These are phyloP conservation scores for Begonia fuchsioides DNA, from an alignment of 306 rosid species.

Conservation along the genomic window DNA sequence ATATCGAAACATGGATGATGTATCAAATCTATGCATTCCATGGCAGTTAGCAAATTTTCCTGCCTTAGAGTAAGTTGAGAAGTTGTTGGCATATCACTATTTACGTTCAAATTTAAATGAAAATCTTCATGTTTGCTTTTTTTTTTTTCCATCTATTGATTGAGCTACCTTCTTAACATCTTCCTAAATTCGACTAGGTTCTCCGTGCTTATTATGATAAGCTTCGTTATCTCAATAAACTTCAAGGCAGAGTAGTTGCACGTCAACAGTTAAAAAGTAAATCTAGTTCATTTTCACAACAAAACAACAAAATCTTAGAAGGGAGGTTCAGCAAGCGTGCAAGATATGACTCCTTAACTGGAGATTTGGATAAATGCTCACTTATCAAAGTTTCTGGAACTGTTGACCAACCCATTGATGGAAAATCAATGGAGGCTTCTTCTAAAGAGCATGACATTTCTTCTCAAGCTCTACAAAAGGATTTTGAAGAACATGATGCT, in stretches of 20 bases:
- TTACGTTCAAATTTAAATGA: too few species aligned
- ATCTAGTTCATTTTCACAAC: constrained; percentile 22
- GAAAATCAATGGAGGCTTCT: constrained; percentile 14
- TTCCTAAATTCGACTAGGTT: constrained; percentile 27
- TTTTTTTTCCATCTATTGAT: background rate
- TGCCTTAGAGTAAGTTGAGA: too few species aligned
- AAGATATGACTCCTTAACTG: constrained; percentile 27
- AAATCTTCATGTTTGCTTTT: too few species aligned
- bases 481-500: constrained; percentile 20
- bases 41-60: too few species aligned
- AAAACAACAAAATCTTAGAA: constrained; percentile 22
- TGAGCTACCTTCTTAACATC: background rate
- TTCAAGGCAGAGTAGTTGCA: constrained; percentile 22
- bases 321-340: constrained; percentile 32
- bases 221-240: constrained; percentile 18
- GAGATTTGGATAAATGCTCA: constrained; percentile 16
- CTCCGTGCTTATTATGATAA: constrained; percentile 21
- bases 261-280: constrained; percentile 15
- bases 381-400: constrained; percentile 12
- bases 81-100: too few species aligned
- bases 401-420: constrained; percentile 18
- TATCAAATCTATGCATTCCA: too few species aligned
- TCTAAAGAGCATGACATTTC: constrained; percentile 21
- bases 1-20: too few species aligned
- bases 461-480: constrained; percentile 26